These are phyloP conservation scores for Harrya chromipes DNA, from an alignment of 768 basidiomycete genomes.

Conservation along the genomic window DNA sequence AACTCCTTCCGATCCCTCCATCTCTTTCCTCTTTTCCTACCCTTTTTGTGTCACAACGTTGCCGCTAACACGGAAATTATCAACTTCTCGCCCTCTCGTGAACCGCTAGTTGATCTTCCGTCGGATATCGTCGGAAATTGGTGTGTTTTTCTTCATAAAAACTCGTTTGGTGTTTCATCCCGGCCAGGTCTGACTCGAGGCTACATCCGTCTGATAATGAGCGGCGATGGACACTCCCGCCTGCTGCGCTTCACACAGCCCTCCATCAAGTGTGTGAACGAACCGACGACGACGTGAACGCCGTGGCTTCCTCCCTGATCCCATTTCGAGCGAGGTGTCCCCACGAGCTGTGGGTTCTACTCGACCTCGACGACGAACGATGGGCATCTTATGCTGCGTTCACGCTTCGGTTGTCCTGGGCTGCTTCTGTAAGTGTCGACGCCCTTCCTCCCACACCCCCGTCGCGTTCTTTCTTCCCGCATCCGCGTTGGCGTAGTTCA, in stretches of 20 bases:
- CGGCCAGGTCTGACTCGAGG: slow-evolving; percentile 35
- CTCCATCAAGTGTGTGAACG: slow-evolving; percentile 37
- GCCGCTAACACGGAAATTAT: slow-evolving; percentile 65
- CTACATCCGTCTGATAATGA: slow-evolving; percentile 34
- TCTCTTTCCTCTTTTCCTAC: slow-evolving; percentile 11
- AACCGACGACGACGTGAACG: neutral
- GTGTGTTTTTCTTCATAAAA: slow-evolving; percentile 9
- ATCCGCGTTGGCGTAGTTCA: too few relatives aligned
- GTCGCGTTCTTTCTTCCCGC: too few relatives aligned
- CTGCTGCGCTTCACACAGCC: slow-evolving; percentile 41
- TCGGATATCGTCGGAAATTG: slow-evolving; percentile 28
- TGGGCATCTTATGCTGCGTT: slow-evolving; percentile 45
- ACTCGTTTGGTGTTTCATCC: neutral
- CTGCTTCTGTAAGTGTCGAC: slow-evolving; percentile 46
- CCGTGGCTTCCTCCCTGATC: too few relatives aligned
- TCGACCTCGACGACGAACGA: slow-evolving; percentile 40
- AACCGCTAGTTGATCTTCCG: slow-evolving; percentile 14
- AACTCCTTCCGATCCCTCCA: slow-evolving; percentile 12
- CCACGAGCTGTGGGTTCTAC: slow-evolving; percentile 46
- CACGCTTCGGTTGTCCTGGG: slow-evolving; percentile 54
- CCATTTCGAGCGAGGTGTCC: slow-evolving; percentile 25
- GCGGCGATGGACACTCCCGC: slow-evolving; percentile 37
- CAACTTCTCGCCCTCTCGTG: slow-evolving; percentile 44
- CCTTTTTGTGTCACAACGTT: slow-evolving; percentile 25
- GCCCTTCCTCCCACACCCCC: too few relatives aligned